These are phyloP conservation scores for Botrytis fabae DNA, from an alignment of 2,329 filamentous ascomycete species.

Conservation along the genomic window DNA sequence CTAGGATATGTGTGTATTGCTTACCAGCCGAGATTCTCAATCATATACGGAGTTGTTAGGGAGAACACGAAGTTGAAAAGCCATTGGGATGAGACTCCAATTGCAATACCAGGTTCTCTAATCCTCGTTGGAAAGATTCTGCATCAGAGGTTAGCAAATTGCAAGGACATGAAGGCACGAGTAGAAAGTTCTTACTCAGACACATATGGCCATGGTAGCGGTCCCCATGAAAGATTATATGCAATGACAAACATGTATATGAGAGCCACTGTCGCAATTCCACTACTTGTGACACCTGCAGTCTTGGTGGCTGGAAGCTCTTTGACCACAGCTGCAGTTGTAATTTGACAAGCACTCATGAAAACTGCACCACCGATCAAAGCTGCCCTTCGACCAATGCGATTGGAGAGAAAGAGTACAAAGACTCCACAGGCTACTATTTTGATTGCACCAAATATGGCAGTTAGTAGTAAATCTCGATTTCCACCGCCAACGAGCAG, in stretches of 20 bases:
- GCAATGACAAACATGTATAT: neutral
- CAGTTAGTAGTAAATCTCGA: slow-evolving; percentile 50
- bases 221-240: neutral
- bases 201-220: neutral
- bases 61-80: neutral
- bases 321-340: neutral
- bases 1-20: neutral
- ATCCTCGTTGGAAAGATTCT: neutral
- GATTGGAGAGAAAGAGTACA: slow-evolving; percentile 54
- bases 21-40: neutral
- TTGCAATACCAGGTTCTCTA: neutral
- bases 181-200: neutral
- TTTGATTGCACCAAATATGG: slow-evolving; percentile 55
- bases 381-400: slow-evolving; percentile 46
- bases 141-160: neutral
- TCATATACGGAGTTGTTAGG: neutral
- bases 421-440: slow-evolving; percentile 52
- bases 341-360: neutral
- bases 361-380: slow-evolving; percentile 37
- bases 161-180: neutral
- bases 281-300: neutral
- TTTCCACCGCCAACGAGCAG: slow-evolving; percentile 49
- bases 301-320: neutral
- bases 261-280: neutral
- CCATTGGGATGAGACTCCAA: neutral